Evolutionary conservation across 202 grass and related monocot species (phyloP), one percentile per base, ranked within the genome.

Genomic region (Setaria viridis): DNA sequence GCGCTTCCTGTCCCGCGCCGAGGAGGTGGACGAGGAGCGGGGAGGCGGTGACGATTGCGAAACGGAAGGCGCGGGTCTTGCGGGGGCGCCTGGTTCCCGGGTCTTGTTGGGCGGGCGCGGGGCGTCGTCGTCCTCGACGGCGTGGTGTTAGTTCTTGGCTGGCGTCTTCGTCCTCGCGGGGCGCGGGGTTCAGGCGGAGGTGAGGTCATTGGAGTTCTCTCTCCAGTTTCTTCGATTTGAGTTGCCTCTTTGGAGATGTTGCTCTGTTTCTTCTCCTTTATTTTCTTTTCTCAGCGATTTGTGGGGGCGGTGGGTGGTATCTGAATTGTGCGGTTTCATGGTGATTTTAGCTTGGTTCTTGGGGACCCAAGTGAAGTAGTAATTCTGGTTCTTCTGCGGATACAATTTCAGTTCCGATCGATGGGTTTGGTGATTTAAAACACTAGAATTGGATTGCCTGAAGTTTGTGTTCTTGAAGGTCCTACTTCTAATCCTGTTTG

Each of bases 1-100:
- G 80, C 57, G 80, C 71, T 55, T 63, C 79, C 30, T n/a, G 75
- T 30, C n/a, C 37, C 35, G 81, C 64, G 46, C 56, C 74, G 57
- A 57, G 48, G 13, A 72, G 74, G 42, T 41, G 19, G 58, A 56
- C 20, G 59, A 13, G 59, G n/a, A 60, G 64, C 35, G 49, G 5
- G 64, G 42, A 35, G 69, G 69, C 43, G 69, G 67, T 83, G 80
- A 73, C 55, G 2, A 15, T 34, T 42, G 48, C 69, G 69, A 48
- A 17, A 73, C 25, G 42, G 59, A 37, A 63, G 19, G 54, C 32
- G 70, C 67, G 46, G 70, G 83, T 84, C 80, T 47, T 57, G 33
- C 11, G 29, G n/a, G 47, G 48, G 48, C 32, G 37, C 72, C 64
- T 19, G 11, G 17, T 67, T 86, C 67, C 74, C n/a, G 70, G 85